Base-by-base conservation (phyloP, 2,329 filamentous ascomycete species). In the Exophiala sp. region DNA sequence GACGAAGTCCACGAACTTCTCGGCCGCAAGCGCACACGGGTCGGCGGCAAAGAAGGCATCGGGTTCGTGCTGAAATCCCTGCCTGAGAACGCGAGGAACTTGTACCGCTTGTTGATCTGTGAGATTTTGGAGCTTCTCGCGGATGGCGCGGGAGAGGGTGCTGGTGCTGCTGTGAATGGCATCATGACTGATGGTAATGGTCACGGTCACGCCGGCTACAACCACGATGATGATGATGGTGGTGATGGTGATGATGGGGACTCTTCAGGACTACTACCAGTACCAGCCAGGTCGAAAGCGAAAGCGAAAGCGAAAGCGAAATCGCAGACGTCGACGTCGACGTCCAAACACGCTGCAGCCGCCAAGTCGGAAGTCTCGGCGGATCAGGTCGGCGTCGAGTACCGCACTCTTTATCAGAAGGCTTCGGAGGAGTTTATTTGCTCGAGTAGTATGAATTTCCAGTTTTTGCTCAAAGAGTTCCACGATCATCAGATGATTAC, bases 401-500 rank as follows among this genome's bases (percentile, higher is more conserved):
- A 96, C 66, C 78, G 88, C 18, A 83, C 88, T 60, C 68, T 98
- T 57, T 98, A 97, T 64, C 89, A 95, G 65, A 96, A 95, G 71
- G 90, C 93, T 2, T 85, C 91, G 3, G 90, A 96, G 69, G 89
- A 95, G 64, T 97, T 98, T 67, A 93, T 98, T 43, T 96, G 91
- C 66, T 93, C 87, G 60, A 95, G 86, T 53, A 93, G 97, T 71
- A 89, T 97, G 79, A 89, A 88, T 55, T 97, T 97, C 71, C 79
- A 93, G 53, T 95, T 90, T 21, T 67, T 98, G 64, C 70, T 98
- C 56, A 97, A 97, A 70, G 93, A 98, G 78, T 93, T 98, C 67
- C 88, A 96, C 65, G 93, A 98, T 63, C 93, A 98, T 72, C 88
- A 96, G 64, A 97, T 98, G 82, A 86, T 98, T 56, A 88, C 88